These are phyloP conservation scores for Trebouxia sp. DNA, from an alignment of 139 green algal species.

Conservation along the genomic window DNA sequence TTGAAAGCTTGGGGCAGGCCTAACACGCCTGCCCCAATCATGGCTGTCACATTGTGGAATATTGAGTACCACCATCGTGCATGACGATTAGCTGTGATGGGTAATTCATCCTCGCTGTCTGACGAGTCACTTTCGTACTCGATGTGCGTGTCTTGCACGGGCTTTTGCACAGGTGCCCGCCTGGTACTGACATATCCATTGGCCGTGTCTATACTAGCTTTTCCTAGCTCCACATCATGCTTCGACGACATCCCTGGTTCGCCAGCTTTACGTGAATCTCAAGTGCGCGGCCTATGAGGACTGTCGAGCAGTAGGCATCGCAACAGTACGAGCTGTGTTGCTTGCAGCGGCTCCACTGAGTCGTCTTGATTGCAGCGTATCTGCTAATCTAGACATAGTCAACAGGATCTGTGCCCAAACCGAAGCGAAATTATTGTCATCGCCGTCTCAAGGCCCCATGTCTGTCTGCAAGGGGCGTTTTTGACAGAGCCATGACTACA, in stretches of 20 bases:
- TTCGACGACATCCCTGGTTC: not conserved
- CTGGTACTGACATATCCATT: slow-evolving; percentile 19
- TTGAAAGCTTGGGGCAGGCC: slow-evolving; percentile 52
- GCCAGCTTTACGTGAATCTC: not conserved
- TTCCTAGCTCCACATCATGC: not conserved
- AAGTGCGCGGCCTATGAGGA: not conserved
- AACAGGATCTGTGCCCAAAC: too few relatives aligned
- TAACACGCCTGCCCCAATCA: slow-evolving; percentile 63
- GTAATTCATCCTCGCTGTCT: not conserved
- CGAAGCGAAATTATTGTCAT: too few relatives aligned
- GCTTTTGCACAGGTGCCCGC: not conserved
- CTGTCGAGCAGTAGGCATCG: too few relatives aligned
- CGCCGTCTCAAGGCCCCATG: too few relatives aligned
- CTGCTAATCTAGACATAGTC: too few relatives aligned
- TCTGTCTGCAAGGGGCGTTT: too few relatives aligned
- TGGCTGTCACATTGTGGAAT: slow-evolving; percentile 20
- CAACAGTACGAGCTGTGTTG: too few relatives aligned
- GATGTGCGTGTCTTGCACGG: not conserved
- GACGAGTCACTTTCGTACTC: slow-evolving; percentile 9
- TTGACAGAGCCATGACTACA: too few relatives aligned
- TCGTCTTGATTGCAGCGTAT: too few relatives aligned
- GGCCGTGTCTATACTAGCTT: slow-evolving; percentile 18
- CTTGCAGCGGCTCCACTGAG: too few relatives aligned
- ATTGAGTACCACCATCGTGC: slow-evolving; percentile 17
- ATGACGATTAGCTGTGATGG: slow-evolving; percentile 1